Evolutionary conservation across 2,329 filamentous ascomycete genomes (phyloP).

Genomic region (Xylariaceae sp.): DNA sequence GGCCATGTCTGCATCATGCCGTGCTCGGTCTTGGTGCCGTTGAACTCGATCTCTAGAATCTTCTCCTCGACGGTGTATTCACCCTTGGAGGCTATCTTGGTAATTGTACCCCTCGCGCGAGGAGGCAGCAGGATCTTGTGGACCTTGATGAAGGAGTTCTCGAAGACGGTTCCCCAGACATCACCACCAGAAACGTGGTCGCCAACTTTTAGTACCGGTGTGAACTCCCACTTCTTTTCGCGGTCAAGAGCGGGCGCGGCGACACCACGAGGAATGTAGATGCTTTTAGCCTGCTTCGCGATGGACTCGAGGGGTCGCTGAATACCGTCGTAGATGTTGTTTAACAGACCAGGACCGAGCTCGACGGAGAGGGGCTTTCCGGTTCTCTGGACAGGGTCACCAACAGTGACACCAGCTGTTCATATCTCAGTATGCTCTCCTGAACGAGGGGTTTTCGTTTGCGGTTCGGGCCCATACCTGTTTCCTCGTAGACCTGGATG

Average conservation of each 20-base stretch:
- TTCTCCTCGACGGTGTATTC: constrained; percentile 93
- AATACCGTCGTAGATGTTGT: constrained; percentile 99
- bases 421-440: background rate
- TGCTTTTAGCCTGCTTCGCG: constrained; percentile 72
- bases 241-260: constrained; percentile 83
- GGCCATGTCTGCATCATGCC: constrained; percentile 99
- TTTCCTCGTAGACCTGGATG: constrained; percentile 99
- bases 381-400: constrained; percentile 86
- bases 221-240: constrained; percentile 95
- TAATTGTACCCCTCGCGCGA: constrained; percentile 86
- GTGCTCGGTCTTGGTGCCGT: constrained; percentile 90
- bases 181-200: constrained; percentile 97
- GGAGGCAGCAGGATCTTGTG: constrained; percentile 94
- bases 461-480: constrained; percentile 57
- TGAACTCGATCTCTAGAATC: constrained; percentile 93
- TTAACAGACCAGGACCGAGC: constrained; percentile 92
- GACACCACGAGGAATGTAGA: constrained; percentile 97
- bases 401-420: constrained; percentile 87
- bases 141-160: constrained; percentile 91
- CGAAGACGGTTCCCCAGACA: constrained; percentile 89
- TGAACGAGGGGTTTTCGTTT: no score
- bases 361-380: constrained; percentile 97
- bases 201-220: constrained; percentile 84
- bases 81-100: constrained; percentile 82
- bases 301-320: constrained; percentile 91